Percentiles rank a stretch among this genome's conserved stretches.
These are phyloP conservation scores for Rutstroemia sp. DNA, from an alignment of 2,329 filamentous ascomycete species.

Conservation along the genomic window DNA sequence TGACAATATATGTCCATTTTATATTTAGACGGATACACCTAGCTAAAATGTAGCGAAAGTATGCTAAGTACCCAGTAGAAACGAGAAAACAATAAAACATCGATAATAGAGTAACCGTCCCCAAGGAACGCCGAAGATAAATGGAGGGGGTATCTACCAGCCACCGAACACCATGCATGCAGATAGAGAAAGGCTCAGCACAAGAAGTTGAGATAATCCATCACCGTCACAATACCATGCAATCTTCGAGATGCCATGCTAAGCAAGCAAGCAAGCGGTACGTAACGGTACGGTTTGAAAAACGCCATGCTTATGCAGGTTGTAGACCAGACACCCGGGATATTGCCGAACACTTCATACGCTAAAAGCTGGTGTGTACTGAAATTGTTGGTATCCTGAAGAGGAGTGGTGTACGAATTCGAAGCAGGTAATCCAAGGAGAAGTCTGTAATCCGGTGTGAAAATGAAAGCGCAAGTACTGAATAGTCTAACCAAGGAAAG, in stretches of 20 bases:
- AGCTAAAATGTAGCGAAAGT: background rate
- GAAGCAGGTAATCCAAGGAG: too few species aligned
- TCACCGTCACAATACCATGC: background rate
- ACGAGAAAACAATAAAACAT: background rate
- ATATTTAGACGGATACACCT: background rate
- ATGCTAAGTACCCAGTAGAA: background rate
- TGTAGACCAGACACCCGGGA: background rate
- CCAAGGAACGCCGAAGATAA: too few species aligned
- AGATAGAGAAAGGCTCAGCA: too few species aligned
- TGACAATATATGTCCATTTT: background rate
- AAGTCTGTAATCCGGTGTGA: too few species aligned
- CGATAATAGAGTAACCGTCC: background rate
- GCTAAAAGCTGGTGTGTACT: background rate
- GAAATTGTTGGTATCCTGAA: too few species aligned
- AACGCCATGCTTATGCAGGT: background rate
- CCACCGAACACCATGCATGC: background rate
- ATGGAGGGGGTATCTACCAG: background rate
- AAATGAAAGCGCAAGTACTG: too few species aligned
- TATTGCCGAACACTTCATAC: background rate
- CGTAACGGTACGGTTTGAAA: background rate
- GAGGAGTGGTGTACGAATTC: too few species aligned
- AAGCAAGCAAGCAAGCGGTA: background rate
- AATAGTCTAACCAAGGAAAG: too few species aligned
- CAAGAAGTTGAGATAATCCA: too few species aligned
- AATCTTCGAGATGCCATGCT: background rate